Percentiles rank a stretch among this genome's conserved stretches.
These are phyloP conservation scores for Orbilia javanica DNA, from an alignment of 2,329 filamentous ascomycete species.

Conservation along the genomic window DNA sequence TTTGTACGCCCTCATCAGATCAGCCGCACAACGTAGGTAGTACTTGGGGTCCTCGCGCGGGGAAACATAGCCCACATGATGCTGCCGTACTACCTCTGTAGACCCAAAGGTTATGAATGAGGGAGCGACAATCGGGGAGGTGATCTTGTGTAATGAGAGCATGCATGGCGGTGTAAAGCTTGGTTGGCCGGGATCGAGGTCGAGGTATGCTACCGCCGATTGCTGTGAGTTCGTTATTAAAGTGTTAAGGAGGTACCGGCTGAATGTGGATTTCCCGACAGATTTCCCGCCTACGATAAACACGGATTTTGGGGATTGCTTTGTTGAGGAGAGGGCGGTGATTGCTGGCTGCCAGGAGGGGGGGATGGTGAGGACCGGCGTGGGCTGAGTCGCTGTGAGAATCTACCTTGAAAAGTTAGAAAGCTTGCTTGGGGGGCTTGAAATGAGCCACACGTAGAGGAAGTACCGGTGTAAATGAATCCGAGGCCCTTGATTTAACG, in stretches of 20 bases:
- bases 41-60: constrained; percentile 76
- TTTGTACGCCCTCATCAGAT: constrained; percentile 74
- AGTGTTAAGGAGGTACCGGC: constrained; percentile 55
- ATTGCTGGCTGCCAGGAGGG: constrained; percentile 55
- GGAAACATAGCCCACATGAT: constrained; percentile 75
- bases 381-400: constrained; percentile 17
- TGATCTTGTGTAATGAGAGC: constrained; percentile 75
- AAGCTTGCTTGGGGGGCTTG: background rate
- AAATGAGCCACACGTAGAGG: background rate
- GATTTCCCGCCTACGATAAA: constrained; percentile 61
- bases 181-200: constrained; percentile 82
- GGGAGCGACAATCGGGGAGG: constrained; percentile 74
- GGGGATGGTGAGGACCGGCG: constrained; percentile 65
- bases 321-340: constrained; percentile 34
- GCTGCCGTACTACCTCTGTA: constrained; percentile 70
- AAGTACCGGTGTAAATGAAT: constrained; percentile 64
- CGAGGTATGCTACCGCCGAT: constrained; percentile 72
- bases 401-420: constrained; percentile 64
- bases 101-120: constrained; percentile 74
- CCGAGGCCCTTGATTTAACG: constrained; percentile 60
- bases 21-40: constrained; percentile 74
- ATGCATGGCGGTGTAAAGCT: constrained; percentile 79
- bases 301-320: constrained; percentile 52
- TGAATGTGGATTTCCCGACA: constrained; percentile 60
- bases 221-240: constrained; percentile 59